Evolutionary conservation across 306 rosid species (phyloP).

Genomic region (Hippophae tibetana): DNA sequence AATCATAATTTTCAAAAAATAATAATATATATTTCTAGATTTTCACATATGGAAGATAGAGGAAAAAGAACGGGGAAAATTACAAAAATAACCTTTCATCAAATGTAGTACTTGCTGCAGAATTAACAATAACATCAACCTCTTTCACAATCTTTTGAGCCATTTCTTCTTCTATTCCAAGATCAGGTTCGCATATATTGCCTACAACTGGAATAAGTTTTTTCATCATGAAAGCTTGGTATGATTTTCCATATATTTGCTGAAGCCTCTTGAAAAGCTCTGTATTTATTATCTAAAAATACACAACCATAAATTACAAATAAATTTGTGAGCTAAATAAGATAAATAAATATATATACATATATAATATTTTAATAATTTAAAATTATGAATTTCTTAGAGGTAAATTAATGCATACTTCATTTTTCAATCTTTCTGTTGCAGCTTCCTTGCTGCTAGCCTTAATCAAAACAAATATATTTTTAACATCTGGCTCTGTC

Average conservation of each 20-base stretch:
- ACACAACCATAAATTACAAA: conserved; percentile 1
- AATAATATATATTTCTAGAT: neutral
- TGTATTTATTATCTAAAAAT: conserved; percentile 56
- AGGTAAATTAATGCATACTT: conserved; percentile 36
- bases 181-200: conserved; percentile 64
- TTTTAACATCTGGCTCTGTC: conserved; percentile 81
- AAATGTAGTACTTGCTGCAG: conserved; percentile 92
- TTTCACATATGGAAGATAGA: neutral
- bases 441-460: conserved; percentile 83
- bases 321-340: too few relatives aligned
- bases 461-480: conserved; percentile 76
- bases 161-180: conserved; percentile 51
- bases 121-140: conserved; percentile 80
- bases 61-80: neutral
- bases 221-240: conserved; percentile 69
- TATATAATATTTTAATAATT: too few relatives aligned
- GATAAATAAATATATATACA: too few relatives aligned
- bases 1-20: neutral
- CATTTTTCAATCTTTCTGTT: conserved; percentile 59
- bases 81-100: conserved; percentile 59
- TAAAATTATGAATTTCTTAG: neutral
- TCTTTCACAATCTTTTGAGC: conserved; percentile 46
- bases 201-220: conserved; percentile 84
- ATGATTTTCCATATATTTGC: conserved; percentile 74
- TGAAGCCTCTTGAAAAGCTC: conserved; percentile 78